These are phyloP conservation scores for Fraxinus sp. DNA, from an alignment of 305 asterid genomes.

Conservation along the genomic window DNA sequence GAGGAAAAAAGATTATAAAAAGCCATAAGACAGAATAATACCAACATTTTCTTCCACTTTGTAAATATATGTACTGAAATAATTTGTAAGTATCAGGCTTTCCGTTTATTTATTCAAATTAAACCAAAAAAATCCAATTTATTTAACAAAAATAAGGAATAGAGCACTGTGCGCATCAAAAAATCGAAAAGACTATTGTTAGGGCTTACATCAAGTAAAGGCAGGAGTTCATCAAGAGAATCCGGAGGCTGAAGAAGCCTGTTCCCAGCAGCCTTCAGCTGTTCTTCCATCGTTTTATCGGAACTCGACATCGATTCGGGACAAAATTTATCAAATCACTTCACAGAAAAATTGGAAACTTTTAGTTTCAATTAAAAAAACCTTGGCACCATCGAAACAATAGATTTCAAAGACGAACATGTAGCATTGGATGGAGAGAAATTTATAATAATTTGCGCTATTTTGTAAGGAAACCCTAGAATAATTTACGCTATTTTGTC, in stretches of 20 bases:
- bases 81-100: no score
- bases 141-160: conserved; percentile 6
- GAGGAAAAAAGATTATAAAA: neutral
- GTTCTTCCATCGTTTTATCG: conserved; percentile 50
- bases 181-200: neutral
- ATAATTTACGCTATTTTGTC: neutral
- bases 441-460: neutral
- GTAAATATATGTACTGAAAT: no score
- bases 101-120: no score
- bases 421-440: neutral
- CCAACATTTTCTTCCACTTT: neutral
- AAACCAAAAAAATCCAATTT: neutral
- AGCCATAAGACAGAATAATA: neutral
- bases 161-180: neutral
- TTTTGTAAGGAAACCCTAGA: neutral
- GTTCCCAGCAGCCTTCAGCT: conserved; percentile 58
- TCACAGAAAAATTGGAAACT: neutral
- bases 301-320: conserved; percentile 33
- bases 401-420: neutral
- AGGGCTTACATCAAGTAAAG: conserved; percentile 74
- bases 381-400: neutral
- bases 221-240: conserved; percentile 54
- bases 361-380: neutral
- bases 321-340: conserved; percentile 7
- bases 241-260: conserved; percentile 64